These are phyloP conservation scores for Mucor lusitanicus DNA, from an alignment of 371 early-diverging fungal species.

Conservation along the genomic window DNA sequence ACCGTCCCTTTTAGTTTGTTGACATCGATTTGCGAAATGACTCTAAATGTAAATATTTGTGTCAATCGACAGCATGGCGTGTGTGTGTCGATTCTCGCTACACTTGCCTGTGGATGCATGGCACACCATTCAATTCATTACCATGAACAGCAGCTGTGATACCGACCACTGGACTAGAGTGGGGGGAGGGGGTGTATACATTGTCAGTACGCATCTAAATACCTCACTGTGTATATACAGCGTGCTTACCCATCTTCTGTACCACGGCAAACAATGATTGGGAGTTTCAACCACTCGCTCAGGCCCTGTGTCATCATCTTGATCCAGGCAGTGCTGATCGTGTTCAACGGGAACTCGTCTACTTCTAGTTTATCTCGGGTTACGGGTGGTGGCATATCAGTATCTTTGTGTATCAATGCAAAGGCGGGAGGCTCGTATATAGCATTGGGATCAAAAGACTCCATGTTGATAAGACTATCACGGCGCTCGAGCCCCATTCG, in stretches of 20 bases:
- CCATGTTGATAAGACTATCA: constrained; percentile 21
- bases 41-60: constrained; percentile 21
- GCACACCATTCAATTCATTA: constrained; percentile 91
- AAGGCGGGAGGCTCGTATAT: constrained; percentile 62
- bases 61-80: not conserved
- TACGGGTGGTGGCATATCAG: constrained; percentile 62
- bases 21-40: constrained; percentile 76
- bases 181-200: too few relatives aligned
- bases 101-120: constrained; percentile 74
- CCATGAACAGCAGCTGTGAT: constrained; percentile 84
- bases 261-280: constrained; percentile 69
- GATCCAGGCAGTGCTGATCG: constrained; percentile 66
- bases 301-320: constrained; percentile 72
- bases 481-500: constrained; percentile 6
- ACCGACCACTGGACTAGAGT: constrained; percentile 30
- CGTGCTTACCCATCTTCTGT: constrained; percentile 52
- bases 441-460: constrained; percentile 53
- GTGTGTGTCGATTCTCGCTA: not conserved
- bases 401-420: constrained; percentile 39
- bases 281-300: constrained; percentile 64
- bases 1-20: constrained; percentile 77
- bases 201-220: not conserved
- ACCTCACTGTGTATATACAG: not conserved
- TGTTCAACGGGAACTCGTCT: constrained; percentile 58
- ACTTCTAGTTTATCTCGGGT: constrained; percentile 55